Evolutionary conservation across 2,329 filamentous ascomycete genomes (phyloP), one percentile per base, ranked within the genome.

Genomic region (Cordyceps cateniannulata): DNA sequence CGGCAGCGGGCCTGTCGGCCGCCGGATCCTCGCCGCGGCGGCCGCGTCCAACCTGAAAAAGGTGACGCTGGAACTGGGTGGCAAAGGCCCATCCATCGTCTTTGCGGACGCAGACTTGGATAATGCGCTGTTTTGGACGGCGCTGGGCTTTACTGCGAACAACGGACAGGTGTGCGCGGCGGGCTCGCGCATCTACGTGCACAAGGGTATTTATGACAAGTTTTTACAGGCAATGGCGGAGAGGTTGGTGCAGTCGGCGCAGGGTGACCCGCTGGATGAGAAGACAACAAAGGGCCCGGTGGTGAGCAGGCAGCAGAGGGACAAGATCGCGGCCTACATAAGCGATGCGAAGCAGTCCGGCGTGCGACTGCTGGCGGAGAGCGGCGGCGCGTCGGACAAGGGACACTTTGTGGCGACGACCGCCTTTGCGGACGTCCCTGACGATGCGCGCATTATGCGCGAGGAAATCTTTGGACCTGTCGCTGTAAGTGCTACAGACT

Each of bases 21-120:
- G 82, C 29, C 77, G 84, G 64, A 87, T 91, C 62, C 88, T 90
- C 84, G 85, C 85, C 66, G 78, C 81, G 71, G 86, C 88, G 0
- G 78, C 84, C 2, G 75, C 79, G 0, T 88, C 76, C 14, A 68
- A 68, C 54, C 72, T 83, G 66, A 85, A 85, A 72, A 83, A 82
- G 66, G 78, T 85, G 45, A 84, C 81, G 1, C 73, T 85, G 10
- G 83, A 86, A 69, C 79, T 81, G 4, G 85, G 84, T 45, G 84
- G 84, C 60, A 87, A 87, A 69, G 81, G 78, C 5, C 83, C 85
- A 0, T 72, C 83, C 3, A 68, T 87, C 3, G 77, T 87, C 10
- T 87, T 87, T 59, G 76, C 79, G 1, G 85, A 87, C 66, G 83
- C 83, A 1, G 67, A 64, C 62, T 52, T 68, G 2, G 24, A 62